phyloP scores from a whole-genome alignment of 805 yeast species.

The Candida parachauliodes region DNA sequence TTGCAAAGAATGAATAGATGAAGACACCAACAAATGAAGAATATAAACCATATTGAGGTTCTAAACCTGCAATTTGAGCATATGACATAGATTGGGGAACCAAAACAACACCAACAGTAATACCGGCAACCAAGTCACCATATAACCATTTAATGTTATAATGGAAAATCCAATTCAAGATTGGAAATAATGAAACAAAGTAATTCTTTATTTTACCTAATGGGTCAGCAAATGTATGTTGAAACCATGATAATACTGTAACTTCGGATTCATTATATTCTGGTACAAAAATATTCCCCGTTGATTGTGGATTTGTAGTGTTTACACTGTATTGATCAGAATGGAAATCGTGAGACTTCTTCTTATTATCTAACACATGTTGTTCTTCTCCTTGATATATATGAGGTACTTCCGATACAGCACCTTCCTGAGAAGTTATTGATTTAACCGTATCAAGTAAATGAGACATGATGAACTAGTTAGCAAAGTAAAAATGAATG shows the following conservation, averaged over 20 bases:
- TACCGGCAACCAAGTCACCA: constrained; percentile 85
- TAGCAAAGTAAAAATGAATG: no score
- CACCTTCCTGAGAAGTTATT: constrained; percentile 9
- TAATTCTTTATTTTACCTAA: constrained; percentile 42
- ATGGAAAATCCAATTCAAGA: constrained; percentile 77
- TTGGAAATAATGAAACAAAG: constrained; percentile 68
- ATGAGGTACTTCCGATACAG: constrained; percentile 21
- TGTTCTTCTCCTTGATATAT: constrained; percentile 14
- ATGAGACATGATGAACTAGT: constrained; percentile 11
- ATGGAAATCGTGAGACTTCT: constrained; percentile 17
- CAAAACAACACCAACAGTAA: constrained; percentile 88
- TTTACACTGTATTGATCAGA: constrained; percentile 6
- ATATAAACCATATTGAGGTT: constrained; percentile 83
- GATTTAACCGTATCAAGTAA: constrained; percentile 9
- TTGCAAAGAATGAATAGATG: constrained; percentile 86
- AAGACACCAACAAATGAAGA: constrained; percentile 90
- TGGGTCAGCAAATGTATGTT: constrained; percentile 34
- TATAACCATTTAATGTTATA: constrained; percentile 78
- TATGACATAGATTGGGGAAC: constrained; percentile 97
- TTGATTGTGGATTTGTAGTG: neutral
- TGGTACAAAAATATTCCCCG: constrained; percentile 22
- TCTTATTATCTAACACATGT: neutral
- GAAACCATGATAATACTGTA: constrained; percentile 30
- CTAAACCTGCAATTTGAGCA: constrained; percentile 78
- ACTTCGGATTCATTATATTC: constrained; percentile 33